phyloP scores from a whole-genome alignment of 805 yeast species.

The baker's yeast (Saccharomyces cerevisiae) region DNA sequence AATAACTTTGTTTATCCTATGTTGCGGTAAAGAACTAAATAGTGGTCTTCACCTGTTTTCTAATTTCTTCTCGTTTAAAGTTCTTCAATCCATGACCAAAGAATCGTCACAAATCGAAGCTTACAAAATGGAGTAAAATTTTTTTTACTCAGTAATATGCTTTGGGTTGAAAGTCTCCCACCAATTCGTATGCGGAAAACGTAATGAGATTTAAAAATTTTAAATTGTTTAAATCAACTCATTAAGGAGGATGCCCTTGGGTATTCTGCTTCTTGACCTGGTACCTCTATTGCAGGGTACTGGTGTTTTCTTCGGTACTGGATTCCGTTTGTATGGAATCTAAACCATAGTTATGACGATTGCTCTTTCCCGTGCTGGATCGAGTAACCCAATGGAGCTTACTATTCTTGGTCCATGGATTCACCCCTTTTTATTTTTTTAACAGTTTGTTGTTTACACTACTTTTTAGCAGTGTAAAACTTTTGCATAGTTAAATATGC shows the following conservation, averaged over 20 bases:
- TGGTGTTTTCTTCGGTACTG: slow-evolving; percentile 49
- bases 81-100: slow-evolving; percentile 53
- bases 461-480: slow-evolving; percentile 16
- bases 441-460: slow-evolving; percentile 23
- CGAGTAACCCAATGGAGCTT: slow-evolving; percentile 77
- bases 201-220: slow-evolving; percentile 36
- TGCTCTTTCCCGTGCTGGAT: slow-evolving; percentile 30
- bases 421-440: slow-evolving; percentile 27
- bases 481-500: slow-evolving; percentile 61
- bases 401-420: slow-evolving; percentile 59
- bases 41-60: background rate
- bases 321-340: slow-evolving; percentile 38
- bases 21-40: background rate
- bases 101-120: slow-evolving; percentile 70
- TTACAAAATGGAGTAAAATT: slow-evolving; percentile 39
- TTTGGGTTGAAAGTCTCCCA: slow-evolving; percentile 87
- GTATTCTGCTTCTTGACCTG: slow-evolving; percentile 14
- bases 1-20: background rate
- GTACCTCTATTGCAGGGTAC: slow-evolving; percentile 1
- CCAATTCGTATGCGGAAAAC: slow-evolving; percentile 59
- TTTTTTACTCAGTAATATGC: slow-evolving; percentile 32
- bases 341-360: slow-evolving; percentile 73
- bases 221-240: slow-evolving; percentile 33
- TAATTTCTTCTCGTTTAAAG: slow-evolving; percentile 5
- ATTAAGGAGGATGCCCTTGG: slow-evolving; percentile 14